These are phyloP conservation scores for Ophiosphaerella narmari DNA, from an alignment of 2,329 filamentous ascomycete species.

Conservation along the genomic window DNA sequence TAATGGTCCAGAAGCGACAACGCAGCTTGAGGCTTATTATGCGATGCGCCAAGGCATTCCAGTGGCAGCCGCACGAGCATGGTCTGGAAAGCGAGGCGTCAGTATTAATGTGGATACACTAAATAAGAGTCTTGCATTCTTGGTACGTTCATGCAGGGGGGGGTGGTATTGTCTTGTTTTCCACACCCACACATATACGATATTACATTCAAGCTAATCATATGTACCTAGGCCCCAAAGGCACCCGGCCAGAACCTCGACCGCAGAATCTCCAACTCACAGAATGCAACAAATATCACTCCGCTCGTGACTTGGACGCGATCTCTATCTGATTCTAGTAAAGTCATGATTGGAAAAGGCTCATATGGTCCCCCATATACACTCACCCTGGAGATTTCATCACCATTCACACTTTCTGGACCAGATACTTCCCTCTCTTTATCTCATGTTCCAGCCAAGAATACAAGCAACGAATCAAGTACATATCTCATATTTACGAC, in stretches of 20 bases:
- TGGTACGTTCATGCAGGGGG: slow-evolving; percentile 16
- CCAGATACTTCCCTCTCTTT: slow-evolving; percentile 51
- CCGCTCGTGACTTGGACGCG: slow-evolving; percentile 43
- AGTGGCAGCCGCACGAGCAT: slow-evolving; percentile 49
- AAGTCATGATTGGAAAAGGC: slow-evolving; percentile 22
- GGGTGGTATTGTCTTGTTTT: neutral
- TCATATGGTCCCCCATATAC: slow-evolving; percentile 56
- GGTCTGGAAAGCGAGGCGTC: slow-evolving; percentile 48
- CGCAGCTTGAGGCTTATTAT: slow-evolving; percentile 56
- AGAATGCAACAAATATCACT: slow-evolving; percentile 5
- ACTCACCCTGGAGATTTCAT: slow-evolving; percentile 43
- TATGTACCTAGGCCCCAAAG: slow-evolving; percentile 23
- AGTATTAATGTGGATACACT: slow-evolving; percentile 34
- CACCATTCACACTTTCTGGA: slow-evolving; percentile 53
- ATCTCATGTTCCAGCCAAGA: slow-evolving; percentile 6
- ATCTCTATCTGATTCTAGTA: neutral
- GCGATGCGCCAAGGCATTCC: slow-evolving; percentile 53
- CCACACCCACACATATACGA: neutral
- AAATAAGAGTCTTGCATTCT: slow-evolving; percentile 43
- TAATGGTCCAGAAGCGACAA: slow-evolving; percentile 55
- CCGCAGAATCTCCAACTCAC: slow-evolving; percentile 27
- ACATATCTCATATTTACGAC: slow-evolving; percentile 49
- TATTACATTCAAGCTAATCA: no score
- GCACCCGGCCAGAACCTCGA: slow-evolving; percentile 55
- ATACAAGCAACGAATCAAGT: slow-evolving; percentile 13